Base-by-base conservation (phyloP, 495 filamentous ascomycete genomes). In the Penicillium coffeae region DNA sequence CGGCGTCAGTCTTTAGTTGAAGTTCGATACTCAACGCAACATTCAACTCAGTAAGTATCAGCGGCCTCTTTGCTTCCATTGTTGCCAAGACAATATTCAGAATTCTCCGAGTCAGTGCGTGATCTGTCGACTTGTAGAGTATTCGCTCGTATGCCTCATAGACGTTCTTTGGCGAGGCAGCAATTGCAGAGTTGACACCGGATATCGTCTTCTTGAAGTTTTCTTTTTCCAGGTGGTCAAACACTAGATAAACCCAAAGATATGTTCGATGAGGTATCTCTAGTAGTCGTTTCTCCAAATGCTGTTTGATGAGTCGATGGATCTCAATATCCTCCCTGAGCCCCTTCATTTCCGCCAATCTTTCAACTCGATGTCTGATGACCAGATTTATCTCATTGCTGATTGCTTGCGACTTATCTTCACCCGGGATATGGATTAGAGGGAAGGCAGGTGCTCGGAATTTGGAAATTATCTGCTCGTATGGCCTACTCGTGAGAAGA, bases 161-260 rank as follows among this genome's bases (percentile, higher is more conserved):
- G 9, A 73, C 57, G n/a, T 59, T 62, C 12, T 30, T 21, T 8
- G 72, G 70, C 27, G 71, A 45, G 7, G 40, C 46, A 19, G 33
- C 40, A 10, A 72, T 58, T 12, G 45, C 42, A 27, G 8, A 37
- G 37, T 50, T 21, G n/a, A 73, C 44, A 5, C 50, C 57, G 5
- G 43, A 52, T 33, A 8, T n/a, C 14, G 48, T 45, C 10, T 67
- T 66, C 20, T 61, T 50, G 9, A 51, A 50, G 32, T 46, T 38
- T 19, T 19, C 21, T 1, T 40, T 21, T 34, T 61, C 30, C 15
- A 73, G 55, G 15, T 54, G 59, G 20, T 66, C 47, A 19, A 73
- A 55, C 5, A 58, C 66, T 19, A 75, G 63, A 43, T 69, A 49
- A 8, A 74, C 56, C 72, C 70, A 74, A 22, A 76, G 70, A 46